These are phyloP conservation scores for Xylariaceae sp. DNA, from an alignment of 2,329 filamentous ascomycete genomes.

Conservation along the genomic window DNA sequence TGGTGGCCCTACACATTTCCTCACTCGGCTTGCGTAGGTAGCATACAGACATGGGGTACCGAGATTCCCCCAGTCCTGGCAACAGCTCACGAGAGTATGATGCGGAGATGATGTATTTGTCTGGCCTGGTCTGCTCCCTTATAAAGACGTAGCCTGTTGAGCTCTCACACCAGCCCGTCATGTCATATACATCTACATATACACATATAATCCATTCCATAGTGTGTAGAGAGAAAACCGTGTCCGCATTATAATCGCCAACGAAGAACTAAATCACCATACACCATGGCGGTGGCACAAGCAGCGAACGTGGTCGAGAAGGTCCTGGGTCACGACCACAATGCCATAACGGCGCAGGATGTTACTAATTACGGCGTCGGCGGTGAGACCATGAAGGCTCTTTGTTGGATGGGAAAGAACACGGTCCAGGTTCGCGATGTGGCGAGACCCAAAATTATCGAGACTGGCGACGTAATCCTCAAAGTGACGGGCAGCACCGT, in stretches of 20 bases:
- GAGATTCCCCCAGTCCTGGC: too few relatives aligned
- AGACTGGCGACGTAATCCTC: constrained; percentile 78
- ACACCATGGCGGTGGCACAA: constrained; percentile 63
- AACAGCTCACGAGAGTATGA: too few relatives aligned
- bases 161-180: too few relatives aligned
- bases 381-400: constrained; percentile 74
- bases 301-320: constrained; percentile 72
- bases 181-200: too few relatives aligned
- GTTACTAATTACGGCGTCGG: constrained; percentile 62
- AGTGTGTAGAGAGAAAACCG: background rate
- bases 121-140: too few relatives aligned
- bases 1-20: too few relatives aligned
- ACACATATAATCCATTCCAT: too few relatives aligned
- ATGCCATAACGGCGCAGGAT: constrained; percentile 70
- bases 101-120: too few relatives aligned
- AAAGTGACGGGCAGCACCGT: constrained; percentile 72
- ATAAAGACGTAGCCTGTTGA: too few relatives aligned
- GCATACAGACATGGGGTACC: too few relatives aligned
- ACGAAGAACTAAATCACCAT: background rate
- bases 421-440: constrained; percentile 72
- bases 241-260: too few relatives aligned
- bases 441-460: constrained; percentile 73
- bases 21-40: too few relatives aligned
- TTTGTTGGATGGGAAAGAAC: constrained; percentile 84
- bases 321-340: constrained; percentile 69